Evolutionary conservation across 1,139 yeast species (phyloP).

Genomic region (Entelexis sorbosivorans): DNA sequence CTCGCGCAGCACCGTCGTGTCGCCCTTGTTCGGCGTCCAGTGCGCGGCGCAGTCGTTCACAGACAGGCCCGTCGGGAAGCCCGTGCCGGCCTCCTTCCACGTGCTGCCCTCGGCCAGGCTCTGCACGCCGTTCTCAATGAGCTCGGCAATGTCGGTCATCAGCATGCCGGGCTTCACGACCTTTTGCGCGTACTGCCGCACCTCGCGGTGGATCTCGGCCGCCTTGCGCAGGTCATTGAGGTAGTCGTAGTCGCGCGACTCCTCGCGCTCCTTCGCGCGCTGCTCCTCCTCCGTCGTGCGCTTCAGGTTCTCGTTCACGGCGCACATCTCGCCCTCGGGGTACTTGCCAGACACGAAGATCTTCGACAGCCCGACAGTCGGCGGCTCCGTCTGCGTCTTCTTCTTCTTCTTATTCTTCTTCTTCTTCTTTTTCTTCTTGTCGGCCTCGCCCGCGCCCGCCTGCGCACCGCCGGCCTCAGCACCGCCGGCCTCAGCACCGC

Average conservation of each 20-base stretch:
- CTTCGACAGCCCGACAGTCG: constrained; percentile 45
- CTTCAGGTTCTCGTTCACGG: constrained; percentile 56
- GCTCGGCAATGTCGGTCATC: constrained; percentile 79
- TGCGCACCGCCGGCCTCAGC: background rate
- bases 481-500: background rate
- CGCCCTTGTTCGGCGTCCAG: constrained; percentile 94
- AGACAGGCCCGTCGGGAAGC: constrained; percentile 94
- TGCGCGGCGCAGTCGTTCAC: constrained; percentile 94
- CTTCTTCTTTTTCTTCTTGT: constrained; percentile 42
- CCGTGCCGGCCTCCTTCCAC: constrained; percentile 67
- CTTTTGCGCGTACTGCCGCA: constrained; percentile 66
- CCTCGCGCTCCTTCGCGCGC: constrained; percentile 63
- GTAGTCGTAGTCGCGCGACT: constrained; percentile 44
- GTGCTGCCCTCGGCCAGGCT: constrained; percentile 58
- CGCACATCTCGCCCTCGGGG: constrained; percentile 64
- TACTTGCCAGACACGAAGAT: constrained; percentile 62
- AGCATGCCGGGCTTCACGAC: constrained; percentile 83
- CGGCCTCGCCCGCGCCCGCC: constrained; percentile 29
- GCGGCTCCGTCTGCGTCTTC: constrained; percentile 38
- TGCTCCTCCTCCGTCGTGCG: constrained; percentile 81
- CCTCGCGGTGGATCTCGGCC: constrained; percentile 91
- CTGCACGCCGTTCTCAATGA: constrained; percentile 77
- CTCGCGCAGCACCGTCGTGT: constrained; percentile 61
- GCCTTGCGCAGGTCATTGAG: constrained; percentile 80
- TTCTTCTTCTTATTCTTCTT: constrained; percentile 32